phyloP scores from a whole-genome alignment of 2,329 filamentous ascomycete genomes.

The Lecanicillium sp. region DNA sequence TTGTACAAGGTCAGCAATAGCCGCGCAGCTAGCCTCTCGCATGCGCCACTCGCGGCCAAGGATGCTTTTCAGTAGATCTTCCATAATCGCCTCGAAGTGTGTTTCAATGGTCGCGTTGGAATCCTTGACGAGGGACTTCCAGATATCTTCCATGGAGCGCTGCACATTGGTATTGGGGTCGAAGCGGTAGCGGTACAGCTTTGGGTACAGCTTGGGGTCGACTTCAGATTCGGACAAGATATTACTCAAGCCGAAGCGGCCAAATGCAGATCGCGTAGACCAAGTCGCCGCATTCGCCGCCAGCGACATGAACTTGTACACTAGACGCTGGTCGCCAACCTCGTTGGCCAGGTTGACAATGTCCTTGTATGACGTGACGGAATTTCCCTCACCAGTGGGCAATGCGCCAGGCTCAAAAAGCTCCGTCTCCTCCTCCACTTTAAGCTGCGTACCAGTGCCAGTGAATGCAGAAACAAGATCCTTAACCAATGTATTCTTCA shows the following conservation, averaged over 20 bases:
- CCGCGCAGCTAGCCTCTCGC: constrained; percentile 84
- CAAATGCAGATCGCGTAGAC: constrained; percentile 95
- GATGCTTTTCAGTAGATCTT: constrained; percentile 78
- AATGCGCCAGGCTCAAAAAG: constrained; percentile 87
- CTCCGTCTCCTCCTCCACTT: constrained; percentile 84
- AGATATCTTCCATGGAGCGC: constrained; percentile 94
- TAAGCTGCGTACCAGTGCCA: constrained; percentile 64
- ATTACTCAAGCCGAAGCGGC: constrained; percentile 83
- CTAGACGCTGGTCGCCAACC: constrained; percentile 89
- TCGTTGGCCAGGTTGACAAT: constrained; percentile 94
- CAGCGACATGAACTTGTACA: constrained; percentile 97
- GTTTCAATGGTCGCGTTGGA: constrained; percentile 65
- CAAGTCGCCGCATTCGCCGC: constrained; percentile 94
- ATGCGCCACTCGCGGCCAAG: constrained; percentile 90
- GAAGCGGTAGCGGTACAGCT: constrained; percentile 89
- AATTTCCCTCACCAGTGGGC: constrained; percentile 81
- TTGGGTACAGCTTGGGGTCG: constrained; percentile 91
- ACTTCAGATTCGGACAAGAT: constrained; percentile 83
- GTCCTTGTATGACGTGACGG: constrained; percentile 93
- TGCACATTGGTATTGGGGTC: constrained; percentile 93
- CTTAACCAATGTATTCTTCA: constrained; percentile 76
- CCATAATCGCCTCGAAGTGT: constrained; percentile 84
- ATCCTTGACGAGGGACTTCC: constrained; percentile 92
- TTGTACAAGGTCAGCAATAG: constrained; percentile 80
- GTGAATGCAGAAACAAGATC: constrained; percentile 89